These are phyloP conservation scores for Cucumis melo DNA, from an alignment of 306 rosid genomes.

Conservation along the genomic window DNA sequence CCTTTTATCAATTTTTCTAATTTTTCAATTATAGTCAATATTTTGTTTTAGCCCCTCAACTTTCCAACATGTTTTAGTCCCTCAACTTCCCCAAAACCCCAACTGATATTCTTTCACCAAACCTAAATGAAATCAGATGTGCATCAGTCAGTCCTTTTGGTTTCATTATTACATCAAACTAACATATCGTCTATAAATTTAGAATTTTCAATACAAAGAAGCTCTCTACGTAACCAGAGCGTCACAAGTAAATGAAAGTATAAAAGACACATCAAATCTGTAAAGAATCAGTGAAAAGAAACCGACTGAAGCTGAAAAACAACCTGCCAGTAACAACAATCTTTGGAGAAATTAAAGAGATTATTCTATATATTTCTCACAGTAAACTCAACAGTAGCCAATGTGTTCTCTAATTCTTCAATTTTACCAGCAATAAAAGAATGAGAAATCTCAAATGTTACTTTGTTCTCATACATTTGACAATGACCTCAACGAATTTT, in stretches of 20 bases:
- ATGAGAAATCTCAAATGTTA: slow-evolving; percentile 17
- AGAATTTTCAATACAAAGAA: too few species aligned
- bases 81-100: too few species aligned
- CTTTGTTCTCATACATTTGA: slow-evolving; percentile 60
- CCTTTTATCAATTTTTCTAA: too few species aligned
- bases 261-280: too few species aligned
- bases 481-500: slow-evolving; percentile 59
- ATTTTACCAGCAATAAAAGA: slow-evolving; percentile 3
- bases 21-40: neutral
- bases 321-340: neutral
- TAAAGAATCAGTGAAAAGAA: neutral
- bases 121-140: too few species aligned
- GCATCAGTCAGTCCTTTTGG: neutral
- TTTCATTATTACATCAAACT: too few species aligned
- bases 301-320: neutral
- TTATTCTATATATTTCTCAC: neutral
- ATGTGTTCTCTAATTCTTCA: neutral
- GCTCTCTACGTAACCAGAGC: neutral
- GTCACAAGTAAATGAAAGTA: neutral
- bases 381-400: neutral
- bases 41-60: neutral
- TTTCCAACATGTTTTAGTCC: neutral
- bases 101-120: too few species aligned
- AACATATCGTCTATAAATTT: too few species aligned
- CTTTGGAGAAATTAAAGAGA: neutral